Conservation (phyloP, 2,329 filamentous ascomycete species). For the Bipolaris victoriae region DNA sequence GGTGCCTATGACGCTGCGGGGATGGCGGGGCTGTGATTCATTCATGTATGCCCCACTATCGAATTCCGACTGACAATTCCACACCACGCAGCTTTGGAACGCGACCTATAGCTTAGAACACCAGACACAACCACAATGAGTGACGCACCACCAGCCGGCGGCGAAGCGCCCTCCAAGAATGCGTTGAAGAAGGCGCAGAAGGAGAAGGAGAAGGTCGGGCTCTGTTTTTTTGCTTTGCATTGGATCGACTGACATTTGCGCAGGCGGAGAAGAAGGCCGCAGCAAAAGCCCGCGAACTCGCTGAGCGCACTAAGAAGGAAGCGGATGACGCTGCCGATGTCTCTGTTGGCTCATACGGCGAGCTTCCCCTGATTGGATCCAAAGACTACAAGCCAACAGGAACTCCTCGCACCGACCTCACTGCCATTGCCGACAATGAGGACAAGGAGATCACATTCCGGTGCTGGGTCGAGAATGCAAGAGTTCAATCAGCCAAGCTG, state of each 20-base stretch:
- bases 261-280: slow-evolving; percentile 52
- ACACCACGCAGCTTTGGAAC: slow-evolving; percentile 4
- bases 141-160: slow-evolving; percentile 35
- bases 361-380: slow-evolving; percentile 65
- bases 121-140: slow-evolving; percentile 33
- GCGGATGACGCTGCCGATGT: slow-evolving; percentile 70
- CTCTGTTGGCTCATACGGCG: slow-evolving; percentile 80
- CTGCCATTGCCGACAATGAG: slow-evolving; percentile 43
- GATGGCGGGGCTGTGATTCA: slow-evolving; percentile 27
- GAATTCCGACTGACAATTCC: slow-evolving; percentile 15
- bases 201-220: slow-evolving; percentile 49
- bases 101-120: neutral
- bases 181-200: slow-evolving; percentile 52
- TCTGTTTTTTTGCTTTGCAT: neutral
- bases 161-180: slow-evolving; percentile 48
- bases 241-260: slow-evolving; percentile 16
- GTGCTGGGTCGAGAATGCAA: slow-evolving; percentile 83
- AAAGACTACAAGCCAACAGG: slow-evolving; percentile 58
- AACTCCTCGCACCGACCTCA: slow-evolving; percentile 65
- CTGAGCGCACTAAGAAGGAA: slow-evolving; percentile 59
- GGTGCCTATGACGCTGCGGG: slow-evolving; percentile 24
- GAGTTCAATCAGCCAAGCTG: slow-evolving; percentile 89
- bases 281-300: slow-evolving; percentile 59
- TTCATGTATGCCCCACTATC: slow-evolving; percentile 22
- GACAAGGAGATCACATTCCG: slow-evolving; percentile 69